Evolutionary conservation across 2,329 filamentous ascomycete genomes (phyloP).

Genomic region (Canariomyces notabilis): DNA sequence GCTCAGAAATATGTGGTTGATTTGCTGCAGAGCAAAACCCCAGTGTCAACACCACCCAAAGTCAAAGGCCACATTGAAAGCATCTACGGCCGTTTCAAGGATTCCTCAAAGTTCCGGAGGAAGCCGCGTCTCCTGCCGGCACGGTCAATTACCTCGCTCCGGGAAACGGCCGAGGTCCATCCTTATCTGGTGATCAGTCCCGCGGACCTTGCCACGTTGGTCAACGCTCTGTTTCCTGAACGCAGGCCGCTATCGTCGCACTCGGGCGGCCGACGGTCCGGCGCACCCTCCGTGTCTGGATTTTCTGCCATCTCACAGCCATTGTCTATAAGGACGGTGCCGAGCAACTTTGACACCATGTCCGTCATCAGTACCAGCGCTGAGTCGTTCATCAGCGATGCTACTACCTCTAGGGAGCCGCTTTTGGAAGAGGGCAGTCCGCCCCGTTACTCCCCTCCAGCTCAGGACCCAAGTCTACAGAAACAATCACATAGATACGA

Average conservation of each 20-base stretch:
- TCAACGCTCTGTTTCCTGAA: slow-evolving; percentile 80
- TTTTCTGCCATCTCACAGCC: slow-evolving; percentile 64
- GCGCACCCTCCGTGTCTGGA: slow-evolving; percentile 62
- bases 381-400: slow-evolving; percentile 67
- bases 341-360: slow-evolving; percentile 58
- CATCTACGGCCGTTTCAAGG: slow-evolving; percentile 61
- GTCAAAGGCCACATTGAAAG: slow-evolving; percentile 67
- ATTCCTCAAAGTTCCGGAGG: slow-evolving; percentile 42
- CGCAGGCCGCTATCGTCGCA: slow-evolving; percentile 58
- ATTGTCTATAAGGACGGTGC: slow-evolving; percentile 55
- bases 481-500: slow-evolving; percentile 50
- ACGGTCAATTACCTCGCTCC: slow-evolving; percentile 64
- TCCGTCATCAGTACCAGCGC: slow-evolving; percentile 69
- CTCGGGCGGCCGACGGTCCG: slow-evolving; percentile 59
- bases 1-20: slow-evolving; percentile 76
- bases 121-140: slow-evolving; percentile 62
- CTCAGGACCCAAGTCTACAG: slow-evolving; percentile 41
- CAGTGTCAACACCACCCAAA: slow-evolving; percentile 56
- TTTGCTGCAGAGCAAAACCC: slow-evolving; percentile 65
- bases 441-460: slow-evolving; percentile 50
- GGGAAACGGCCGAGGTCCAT: slow-evolving; percentile 73
- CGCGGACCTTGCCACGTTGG: slow-evolving; percentile 71
- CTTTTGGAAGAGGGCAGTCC: slow-evolving; percentile 54
- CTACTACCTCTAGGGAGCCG: slow-evolving; percentile 60
- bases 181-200: slow-evolving; percentile 76